Conservation (phyloP, 495 filamentous ascomycete genomes). For the Oleoguttula mirabilis region DNA sequence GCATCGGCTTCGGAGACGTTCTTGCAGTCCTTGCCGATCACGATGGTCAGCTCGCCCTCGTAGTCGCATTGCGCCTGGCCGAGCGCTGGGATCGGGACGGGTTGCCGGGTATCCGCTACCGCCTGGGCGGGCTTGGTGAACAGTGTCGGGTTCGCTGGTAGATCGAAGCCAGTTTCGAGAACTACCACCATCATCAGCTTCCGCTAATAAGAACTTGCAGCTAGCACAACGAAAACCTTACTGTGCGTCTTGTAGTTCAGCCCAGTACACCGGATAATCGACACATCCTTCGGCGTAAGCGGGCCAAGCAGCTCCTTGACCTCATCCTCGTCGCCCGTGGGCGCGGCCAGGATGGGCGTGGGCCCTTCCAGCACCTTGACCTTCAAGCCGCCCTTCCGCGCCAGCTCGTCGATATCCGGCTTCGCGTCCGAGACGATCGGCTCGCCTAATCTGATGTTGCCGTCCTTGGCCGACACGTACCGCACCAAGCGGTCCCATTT, state of each 20-base stretch:
- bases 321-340: constrained; percentile 18
- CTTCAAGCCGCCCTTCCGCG: constrained; percentile 18
- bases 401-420: constrained; percentile 33
- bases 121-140: constrained; percentile 41
- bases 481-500: constrained; percentile 40
- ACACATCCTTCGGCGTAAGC: constrained; percentile 21
- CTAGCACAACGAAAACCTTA: constrained; percentile 6
- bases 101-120: constrained; percentile 32
- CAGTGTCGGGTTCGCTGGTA: constrained; percentile 38
- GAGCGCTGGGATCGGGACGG: constrained; percentile 38
- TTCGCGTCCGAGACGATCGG: constrained; percentile 35
- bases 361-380: constrained; percentile 21
- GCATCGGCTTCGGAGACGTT: constrained; percentile 34
- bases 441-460: constrained; percentile 36
- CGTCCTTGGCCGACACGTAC: constrained; percentile 37
- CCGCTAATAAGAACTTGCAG: background rate
- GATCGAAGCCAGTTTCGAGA: constrained; percentile 37
- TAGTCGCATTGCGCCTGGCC: constrained; percentile 40
- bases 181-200: constrained; percentile 28
- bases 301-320: constrained; percentile 27
- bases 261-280: constrained; percentile 27
- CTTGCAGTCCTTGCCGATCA: constrained; percentile 37
- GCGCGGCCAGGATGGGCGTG: background rate
- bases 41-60: constrained; percentile 40
- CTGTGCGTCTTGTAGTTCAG: constrained; percentile 30